These are phyloP conservation scores for Stephania cephalantha DNA, from an alignment of 164 flowering plant species.

Conservation along the genomic window DNA sequence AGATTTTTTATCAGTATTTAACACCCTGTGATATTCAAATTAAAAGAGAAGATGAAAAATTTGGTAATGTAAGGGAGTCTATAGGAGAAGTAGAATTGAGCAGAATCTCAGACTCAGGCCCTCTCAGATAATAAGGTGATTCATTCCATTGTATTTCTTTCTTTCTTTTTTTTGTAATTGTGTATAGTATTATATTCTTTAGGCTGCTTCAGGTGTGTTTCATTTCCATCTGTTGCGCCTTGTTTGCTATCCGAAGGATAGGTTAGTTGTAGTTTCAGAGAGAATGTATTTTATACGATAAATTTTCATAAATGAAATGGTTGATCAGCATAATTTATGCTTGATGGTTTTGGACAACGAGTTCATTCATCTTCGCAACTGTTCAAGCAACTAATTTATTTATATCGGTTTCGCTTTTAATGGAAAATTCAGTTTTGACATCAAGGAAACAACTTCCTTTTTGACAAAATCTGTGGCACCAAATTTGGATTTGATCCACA, in stretches of 20 bases:
- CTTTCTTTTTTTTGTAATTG: slow-evolving; percentile 6
- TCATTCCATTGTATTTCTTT: slow-evolving; percentile 8
- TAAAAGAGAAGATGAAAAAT: slow-evolving; percentile 78
- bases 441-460: too few species aligned
- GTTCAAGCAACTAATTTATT: neutral
- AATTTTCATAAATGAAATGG: neutral
- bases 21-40: slow-evolving; percentile 67
- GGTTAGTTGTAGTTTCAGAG: slow-evolving; percentile 16
- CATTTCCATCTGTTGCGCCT: slow-evolving; percentile 13
- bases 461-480: too few species aligned
- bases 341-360: neutral
- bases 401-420: too few species aligned
- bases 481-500: too few species aligned
- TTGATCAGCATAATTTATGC: slow-evolving; percentile 1
- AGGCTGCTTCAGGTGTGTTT: slow-evolving; percentile 17
- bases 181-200: slow-evolving; percentile 27
- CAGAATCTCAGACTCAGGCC: slow-evolving; percentile 23
- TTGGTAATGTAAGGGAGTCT: slow-evolving; percentile 25
- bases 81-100: slow-evolving; percentile 54
- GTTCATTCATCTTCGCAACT: neutral
- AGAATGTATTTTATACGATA: slow-evolving; percentile 3
- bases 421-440: too few species aligned
- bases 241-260: slow-evolving; percentile 33
- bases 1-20: slow-evolving; percentile 37
- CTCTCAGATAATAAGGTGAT: slow-evolving; percentile 21